phyloP scores from a whole-genome alignment of 2,329 filamentous ascomycete genomes.

The Aureobasidium zeae region DNA sequence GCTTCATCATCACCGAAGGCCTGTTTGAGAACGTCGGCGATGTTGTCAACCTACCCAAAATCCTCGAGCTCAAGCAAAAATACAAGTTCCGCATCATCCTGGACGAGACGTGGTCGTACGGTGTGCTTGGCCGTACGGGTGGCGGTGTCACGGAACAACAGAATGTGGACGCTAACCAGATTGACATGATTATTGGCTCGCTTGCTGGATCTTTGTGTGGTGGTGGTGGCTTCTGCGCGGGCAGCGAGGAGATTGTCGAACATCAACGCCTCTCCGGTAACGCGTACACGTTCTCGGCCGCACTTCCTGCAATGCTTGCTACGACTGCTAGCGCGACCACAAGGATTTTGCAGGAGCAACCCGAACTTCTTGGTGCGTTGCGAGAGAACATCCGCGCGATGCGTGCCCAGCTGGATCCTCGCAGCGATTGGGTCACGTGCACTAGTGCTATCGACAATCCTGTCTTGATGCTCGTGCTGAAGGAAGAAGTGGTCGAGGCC shows the following conservation, averaged over 20 bases:
- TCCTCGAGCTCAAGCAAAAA: conserved; percentile 87
- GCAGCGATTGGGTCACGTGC: conserved; percentile 85
- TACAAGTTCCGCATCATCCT: conserved; percentile 98
- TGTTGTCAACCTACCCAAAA: conserved; percentile 70
- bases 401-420: conserved; percentile 77
- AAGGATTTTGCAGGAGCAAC: conserved; percentile 73
- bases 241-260: conserved; percentile 81
- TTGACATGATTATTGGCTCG: conserved; percentile 96
- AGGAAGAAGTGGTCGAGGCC: conserved; percentile 67
- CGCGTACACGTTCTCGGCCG: conserved; percentile 92
- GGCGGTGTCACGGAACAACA: conserved; percentile 91
- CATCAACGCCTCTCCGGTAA: conserved; percentile 91
- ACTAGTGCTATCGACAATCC: conserved; percentile 79
- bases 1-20: conserved; percentile 94
- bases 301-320: conserved; percentile 82
- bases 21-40: conserved; percentile 88
- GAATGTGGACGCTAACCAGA: conserved; percentile 83
- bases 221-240: conserved; percentile 92
- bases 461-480: conserved; percentile 72
- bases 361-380: conserved; percentile 67
- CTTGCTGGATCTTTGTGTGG: conserved; percentile 83
- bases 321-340: conserved; percentile 94
- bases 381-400: conserved; percentile 81
- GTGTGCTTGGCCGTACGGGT: conserved; percentile 82
- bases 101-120: conserved; percentile 96